Percentiles rank a stretch among this genome's conserved stretches.
These are phyloP conservation scores for Populus hybrid DNA, from an alignment of 441 rosid genomes.

Conservation along the genomic window DNA sequence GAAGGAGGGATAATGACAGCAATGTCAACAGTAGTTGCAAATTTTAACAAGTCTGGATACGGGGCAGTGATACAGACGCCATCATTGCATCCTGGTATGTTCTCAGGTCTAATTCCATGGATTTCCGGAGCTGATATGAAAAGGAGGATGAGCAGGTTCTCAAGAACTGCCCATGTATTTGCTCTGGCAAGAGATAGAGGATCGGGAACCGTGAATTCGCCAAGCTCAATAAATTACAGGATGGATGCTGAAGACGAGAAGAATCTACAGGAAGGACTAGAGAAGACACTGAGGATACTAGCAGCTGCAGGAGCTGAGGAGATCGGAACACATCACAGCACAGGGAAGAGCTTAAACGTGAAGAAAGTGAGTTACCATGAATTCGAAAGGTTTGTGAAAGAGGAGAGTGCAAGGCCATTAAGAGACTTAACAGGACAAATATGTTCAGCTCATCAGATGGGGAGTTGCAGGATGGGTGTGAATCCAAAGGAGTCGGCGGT, in stretches of 20 bases:
- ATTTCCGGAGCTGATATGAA: constrained; percentile 57
- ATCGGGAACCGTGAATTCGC: constrained; percentile 45
- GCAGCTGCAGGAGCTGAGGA: constrained; percentile 83
- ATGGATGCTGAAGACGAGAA: constrained; percentile 47
- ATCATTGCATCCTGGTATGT: constrained; percentile 75
- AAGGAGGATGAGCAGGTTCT: constrained; percentile 52
- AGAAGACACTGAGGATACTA: constrained; percentile 55
- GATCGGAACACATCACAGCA: constrained; percentile 62
- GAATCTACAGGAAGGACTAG: constrained; percentile 54
- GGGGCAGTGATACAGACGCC: constrained; percentile 81
- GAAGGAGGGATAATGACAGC: constrained; percentile 86
- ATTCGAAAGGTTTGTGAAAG: constrained; percentile 54
- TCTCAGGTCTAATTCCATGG: constrained; percentile 71
- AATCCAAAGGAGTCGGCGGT: constrained; percentile 57
- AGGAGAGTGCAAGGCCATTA: constrained; percentile 53
- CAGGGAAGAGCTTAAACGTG: constrained; percentile 52
- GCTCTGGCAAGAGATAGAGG: constrained; percentile 72
- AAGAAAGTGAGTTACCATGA: constrained; percentile 36
- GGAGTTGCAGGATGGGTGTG: constrained; percentile 80
- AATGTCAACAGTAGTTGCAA: constrained; percentile 53
- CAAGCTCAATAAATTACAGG: constrained; percentile 40
- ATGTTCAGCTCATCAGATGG: constrained; percentile 91
- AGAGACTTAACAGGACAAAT: constrained; percentile 42
- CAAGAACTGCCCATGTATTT: constrained; percentile 68
- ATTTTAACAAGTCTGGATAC: constrained; percentile 37